A percentile compares a stretch with the other conserved stretches of the same genome.
Conservation (phyloP, 768 basidiomycete genomes). For the Suillus tomentosus region DNA sequence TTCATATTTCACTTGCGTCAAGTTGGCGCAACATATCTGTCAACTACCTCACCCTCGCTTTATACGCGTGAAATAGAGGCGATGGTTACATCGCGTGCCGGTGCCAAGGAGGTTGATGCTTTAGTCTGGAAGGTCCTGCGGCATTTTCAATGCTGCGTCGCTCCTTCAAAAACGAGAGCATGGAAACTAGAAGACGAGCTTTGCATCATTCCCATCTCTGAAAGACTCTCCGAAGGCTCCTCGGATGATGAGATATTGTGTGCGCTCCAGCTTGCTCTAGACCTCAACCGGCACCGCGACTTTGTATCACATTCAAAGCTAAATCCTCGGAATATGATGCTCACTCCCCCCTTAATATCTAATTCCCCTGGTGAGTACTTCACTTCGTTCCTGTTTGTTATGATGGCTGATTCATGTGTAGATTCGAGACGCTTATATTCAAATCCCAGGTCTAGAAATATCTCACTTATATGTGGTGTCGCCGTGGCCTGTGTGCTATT, state of each 20-base stretch:
- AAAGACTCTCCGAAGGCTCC: conserved; percentile 7
- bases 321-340: conserved; percentile 31
- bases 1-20: conserved; percentile 40
- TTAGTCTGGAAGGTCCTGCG: conserved; percentile 43
- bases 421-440: not conserved
- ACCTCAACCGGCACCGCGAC: conserved; percentile 28
- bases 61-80: conserved; percentile 25
- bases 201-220: conserved; percentile 22
- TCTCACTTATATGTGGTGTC: not conserved
- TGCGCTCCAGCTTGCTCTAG: conserved; percentile 29
- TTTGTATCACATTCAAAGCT: conserved; percentile 24
- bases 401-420: not conserved
- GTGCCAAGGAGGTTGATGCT: conserved; percentile 42
- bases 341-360: not conserved
- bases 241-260: conserved; percentile 10
- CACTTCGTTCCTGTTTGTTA: not conserved
- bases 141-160: conserved; percentile 42
- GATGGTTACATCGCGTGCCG: conserved; percentile 17
- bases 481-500: not conserved
- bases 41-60: conserved; percentile 36
- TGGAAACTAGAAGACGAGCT: conserved; percentile 35
- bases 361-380: not conserved
- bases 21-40: conserved; percentile 51
- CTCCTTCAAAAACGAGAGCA: conserved; percentile 18
- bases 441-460: not conserved